Base-by-base conservation (phyloP, 1,284 basidiomycete genomes). In the Austroboletus novae-zelandiae region DNA sequence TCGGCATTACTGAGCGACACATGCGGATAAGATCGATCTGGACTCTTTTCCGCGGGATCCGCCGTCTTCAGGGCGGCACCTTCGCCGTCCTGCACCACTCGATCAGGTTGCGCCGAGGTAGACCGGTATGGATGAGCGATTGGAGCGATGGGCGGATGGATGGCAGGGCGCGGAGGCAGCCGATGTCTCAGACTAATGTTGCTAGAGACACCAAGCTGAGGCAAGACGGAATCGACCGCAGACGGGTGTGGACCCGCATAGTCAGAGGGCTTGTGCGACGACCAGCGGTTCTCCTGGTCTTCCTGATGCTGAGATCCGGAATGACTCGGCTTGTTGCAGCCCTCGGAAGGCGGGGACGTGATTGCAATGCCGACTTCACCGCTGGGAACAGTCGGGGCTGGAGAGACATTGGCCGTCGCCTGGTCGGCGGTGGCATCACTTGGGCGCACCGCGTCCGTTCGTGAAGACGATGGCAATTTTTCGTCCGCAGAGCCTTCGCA, bases 291-390 rank as follows among this genome's bases (percentile, higher is more conserved):
- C 29, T 50, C 45, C 48, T 49, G 54, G 40, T 54, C 36, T 27
- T 58, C 49, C 50, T 32, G 48, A 48, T 56, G 57, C 43, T 57
- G 59, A 9, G 57, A 41, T 13, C 69, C 73, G 42, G 78, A 74
- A 64, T 85, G 83, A 30, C 72, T 35, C 17, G 20, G n/a, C 69
- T 10, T 75, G 74, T 29, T 83, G 46, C 56, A 41, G 53, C 60
- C 72, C 8, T 76, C 75, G 4, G 67, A 62, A 4, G 77, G 76
- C 3, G 85, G 79, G 0, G 85, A 83, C 5, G 81, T 80, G 18
- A 90, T 64, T 6, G 87, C 88, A 48, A 89, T 80, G 3, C 86
- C 87, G 9, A 87, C 74, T 49, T 73, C 70, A 9, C 60, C 68
- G 20, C 55, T 61, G 6, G 45, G 48, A 32, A 54, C 51, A 25